Evolutionary conservation across 2,329 filamentous ascomycete genomes (phyloP).

Genomic region (Colletotrichum caudatum): DNA sequence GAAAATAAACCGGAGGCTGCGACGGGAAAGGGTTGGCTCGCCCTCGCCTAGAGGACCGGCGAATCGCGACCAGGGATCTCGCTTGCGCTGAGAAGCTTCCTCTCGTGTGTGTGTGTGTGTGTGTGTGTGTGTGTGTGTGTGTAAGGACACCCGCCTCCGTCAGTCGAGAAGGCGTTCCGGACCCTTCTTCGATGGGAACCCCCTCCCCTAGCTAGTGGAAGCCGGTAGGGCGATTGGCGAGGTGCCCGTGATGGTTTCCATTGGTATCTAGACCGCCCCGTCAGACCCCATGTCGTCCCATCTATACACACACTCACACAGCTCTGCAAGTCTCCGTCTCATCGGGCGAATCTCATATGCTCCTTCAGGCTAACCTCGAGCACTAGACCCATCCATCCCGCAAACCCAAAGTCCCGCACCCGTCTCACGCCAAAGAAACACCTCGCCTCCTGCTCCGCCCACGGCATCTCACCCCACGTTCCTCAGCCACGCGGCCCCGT

Average conservation of each 20-base stretch:
- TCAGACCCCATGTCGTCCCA: slow-evolving; percentile 6
- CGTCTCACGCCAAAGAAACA: slow-evolving; percentile 27
- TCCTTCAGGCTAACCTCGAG: background rate
- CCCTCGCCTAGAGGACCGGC: slow-evolving; percentile 4
- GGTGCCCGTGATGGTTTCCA: background rate
- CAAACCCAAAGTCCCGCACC: slow-evolving; percentile 8
- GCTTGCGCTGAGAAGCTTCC: background rate
- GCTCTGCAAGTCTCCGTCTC: slow-evolving; percentile 8
- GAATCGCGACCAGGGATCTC: slow-evolving; percentile 4
- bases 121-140: background rate
- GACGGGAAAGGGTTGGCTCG: background rate
- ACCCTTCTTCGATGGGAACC: slow-evolving; percentile 1
- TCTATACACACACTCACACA: background rate
- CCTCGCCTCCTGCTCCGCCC: slow-evolving; percentile 8
- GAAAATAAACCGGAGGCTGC: background rate
- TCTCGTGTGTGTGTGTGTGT: background rate
- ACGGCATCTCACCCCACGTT: background rate
- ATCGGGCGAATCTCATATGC: slow-evolving; percentile 18
- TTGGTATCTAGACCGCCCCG: slow-evolving; percentile 15
- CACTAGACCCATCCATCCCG: slow-evolving; percentile 11
- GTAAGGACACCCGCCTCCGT: background rate
- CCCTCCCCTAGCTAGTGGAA: background rate
- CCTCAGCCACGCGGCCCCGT: slow-evolving; percentile 19
- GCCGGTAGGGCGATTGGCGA: background rate
- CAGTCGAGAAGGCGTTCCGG: background rate